Evolutionary conservation across 768 basidiomycete species (phyloP), one percentile per base, ranked within the genome.

Genomic region (Scleroderma citrinum): DNA sequence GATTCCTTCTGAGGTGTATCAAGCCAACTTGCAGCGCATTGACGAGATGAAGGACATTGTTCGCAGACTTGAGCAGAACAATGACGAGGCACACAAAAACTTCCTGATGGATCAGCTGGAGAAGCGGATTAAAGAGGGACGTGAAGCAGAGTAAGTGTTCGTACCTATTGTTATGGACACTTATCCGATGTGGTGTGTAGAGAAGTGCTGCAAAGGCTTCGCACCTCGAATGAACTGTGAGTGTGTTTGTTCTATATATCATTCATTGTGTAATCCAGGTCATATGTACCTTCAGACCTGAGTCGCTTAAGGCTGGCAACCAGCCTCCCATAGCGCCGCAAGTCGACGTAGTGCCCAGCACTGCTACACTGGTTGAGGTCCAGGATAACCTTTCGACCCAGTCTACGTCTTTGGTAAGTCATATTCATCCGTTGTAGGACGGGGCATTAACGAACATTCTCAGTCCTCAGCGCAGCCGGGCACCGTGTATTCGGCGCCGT

Each of bases 101-200:
- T 71, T 58, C 51, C 48, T 65, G 30, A 48, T 66, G 43, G 56
- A 59, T 47, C 64, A 75, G 42, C 59, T 75, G 21, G 48, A 66
- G 51, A 57, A 60, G 52, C 65, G 65, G 55, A 61, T 74, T 7
- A 60, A 65, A 34, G 72, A 72, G 17, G 80, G 78, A 2, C 66
- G 71, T 17, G 62, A 72, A 46, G 80, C 78, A 34, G 66, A 70
- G 78, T 72, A 49, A 52, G 71, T 61, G 10, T 7, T 23, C 21
- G 21, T 10, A 10, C 7, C 16, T 42, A 19, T n/a, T 7, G 10
- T 6, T 17, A n/a, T n/a, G 30, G 37, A 20, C 29, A 36, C 49
- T 21, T 51, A 42, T 46, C 44, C 47, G 46, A 43, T 30, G n/a
- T 29, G 13, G 13, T 19, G 26, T 29, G 16, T 29, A 66, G 65